Evolutionary conservation across 2,329 filamentous ascomycete species (phyloP).

Genomic region (Exophiala calicioides): DNA sequence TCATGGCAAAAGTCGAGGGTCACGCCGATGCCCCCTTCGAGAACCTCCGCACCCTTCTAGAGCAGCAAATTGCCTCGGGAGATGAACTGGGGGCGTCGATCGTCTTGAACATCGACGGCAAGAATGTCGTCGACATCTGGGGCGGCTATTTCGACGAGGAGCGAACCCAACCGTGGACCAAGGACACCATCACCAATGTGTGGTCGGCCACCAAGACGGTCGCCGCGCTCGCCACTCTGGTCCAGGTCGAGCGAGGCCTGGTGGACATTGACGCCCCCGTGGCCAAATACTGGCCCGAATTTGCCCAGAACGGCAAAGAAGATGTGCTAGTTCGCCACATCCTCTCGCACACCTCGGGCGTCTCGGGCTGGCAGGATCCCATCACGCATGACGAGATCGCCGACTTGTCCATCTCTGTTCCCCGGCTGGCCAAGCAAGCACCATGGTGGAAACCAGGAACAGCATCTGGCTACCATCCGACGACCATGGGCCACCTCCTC

Average conservation of each 20-base stretch:
- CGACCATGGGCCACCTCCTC: conserved; percentile 45
- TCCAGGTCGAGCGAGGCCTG: conserved; percentile 45
- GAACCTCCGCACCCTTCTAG: conserved; percentile 38
- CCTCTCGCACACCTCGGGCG: conserved; percentile 43
- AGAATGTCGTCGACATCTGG: conserved; percentile 49
- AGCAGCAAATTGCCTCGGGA: conserved; percentile 39
- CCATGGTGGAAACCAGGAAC: conserved; percentile 51
- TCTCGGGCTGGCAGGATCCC: conserved; percentile 38
- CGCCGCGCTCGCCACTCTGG: conserved; percentile 39
- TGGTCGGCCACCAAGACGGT: conserved; percentile 47
- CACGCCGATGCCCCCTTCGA: conserved; percentile 41
- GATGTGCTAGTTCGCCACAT: conserved; percentile 44
- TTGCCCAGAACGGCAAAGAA: conserved; percentile 45
- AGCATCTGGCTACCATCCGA: conserved; percentile 46
- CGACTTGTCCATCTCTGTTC: conserved; percentile 35
- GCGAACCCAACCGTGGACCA: conserved; percentile 28
- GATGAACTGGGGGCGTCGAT: conserved; percentile 51
- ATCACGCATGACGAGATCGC: conserved; percentile 39
- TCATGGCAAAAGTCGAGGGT: conserved; percentile 36
- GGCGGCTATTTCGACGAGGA: conserved; percentile 42
- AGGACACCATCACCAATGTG: conserved; percentile 33
- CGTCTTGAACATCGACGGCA: conserved; percentile 44
- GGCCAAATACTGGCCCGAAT: conserved; percentile 51
- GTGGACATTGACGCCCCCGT: conserved; percentile 43
- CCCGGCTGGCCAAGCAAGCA: conserved; percentile 42